These are phyloP conservation scores for Phalaenopsis aphrodite DNA, from an alignment of 106 monocot genomes.

Conservation along the genomic window DNA sequence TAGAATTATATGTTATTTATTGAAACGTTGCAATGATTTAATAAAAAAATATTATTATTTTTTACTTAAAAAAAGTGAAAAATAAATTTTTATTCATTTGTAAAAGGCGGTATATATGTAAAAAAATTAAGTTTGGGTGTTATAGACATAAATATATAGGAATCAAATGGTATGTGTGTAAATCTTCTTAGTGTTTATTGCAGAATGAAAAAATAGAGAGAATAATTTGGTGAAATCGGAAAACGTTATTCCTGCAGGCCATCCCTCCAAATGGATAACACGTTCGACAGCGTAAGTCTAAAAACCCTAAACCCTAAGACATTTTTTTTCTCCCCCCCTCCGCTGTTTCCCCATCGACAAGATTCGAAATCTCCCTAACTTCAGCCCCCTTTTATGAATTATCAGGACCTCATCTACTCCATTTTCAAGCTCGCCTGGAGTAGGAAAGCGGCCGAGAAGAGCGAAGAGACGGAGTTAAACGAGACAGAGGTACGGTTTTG, in stretches of 20 bases:
- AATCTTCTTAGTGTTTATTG: too few species aligned
- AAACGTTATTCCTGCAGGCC: background rate
- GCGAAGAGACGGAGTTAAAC: background rate
- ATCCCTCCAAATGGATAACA: background rate
- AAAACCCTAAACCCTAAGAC: background rate
- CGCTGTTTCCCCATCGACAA: background rate
- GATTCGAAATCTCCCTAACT: background rate
- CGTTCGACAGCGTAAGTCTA: conserved; percentile 2
- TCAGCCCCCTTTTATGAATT: background rate
- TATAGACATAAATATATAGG: too few species aligned
- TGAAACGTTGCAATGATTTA: too few species aligned
- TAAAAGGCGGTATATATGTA: too few species aligned
- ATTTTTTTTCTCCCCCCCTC: background rate
- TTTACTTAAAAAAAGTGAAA: too few species aligned
- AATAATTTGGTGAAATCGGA: background rate
- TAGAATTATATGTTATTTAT: too few species aligned
- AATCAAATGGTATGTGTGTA: too few species aligned
- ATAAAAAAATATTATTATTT: too few species aligned
- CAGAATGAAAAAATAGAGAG: too few species aligned
- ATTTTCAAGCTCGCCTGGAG: conserved; percentile 10
- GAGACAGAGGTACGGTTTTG: conserved; percentile 4
- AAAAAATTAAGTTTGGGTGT: too few species aligned
- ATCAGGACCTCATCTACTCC: background rate
- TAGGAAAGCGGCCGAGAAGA: conserved; percentile 4
- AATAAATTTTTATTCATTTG: too few species aligned